Conservation (phyloP, 768 basidiomycete species). For the Ephemerocybe angulata region DNA sequence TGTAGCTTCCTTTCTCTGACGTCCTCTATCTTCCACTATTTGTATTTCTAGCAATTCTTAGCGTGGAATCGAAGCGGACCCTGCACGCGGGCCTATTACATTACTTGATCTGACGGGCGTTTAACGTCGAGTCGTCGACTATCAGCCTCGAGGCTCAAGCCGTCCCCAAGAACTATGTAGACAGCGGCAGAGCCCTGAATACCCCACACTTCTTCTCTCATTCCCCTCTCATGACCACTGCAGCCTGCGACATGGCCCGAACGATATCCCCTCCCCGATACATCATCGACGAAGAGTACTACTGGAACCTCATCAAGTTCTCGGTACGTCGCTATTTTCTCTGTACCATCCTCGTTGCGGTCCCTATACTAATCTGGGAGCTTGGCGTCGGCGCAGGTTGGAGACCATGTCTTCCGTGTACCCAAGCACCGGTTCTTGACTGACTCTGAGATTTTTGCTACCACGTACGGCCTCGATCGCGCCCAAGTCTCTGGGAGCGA, state of each 20-base stretch:
- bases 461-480: not conserved
- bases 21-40: too few species aligned
- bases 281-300: not conserved
- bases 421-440: slow-evolving; percentile 1
- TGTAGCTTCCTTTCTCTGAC: too few species aligned
- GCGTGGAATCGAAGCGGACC: too few species aligned
- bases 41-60: too few species aligned
- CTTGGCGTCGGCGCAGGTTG: not conserved
- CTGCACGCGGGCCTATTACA: too few species aligned
- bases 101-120: too few species aligned
- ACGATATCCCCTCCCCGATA: not conserved
- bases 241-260: not conserved
- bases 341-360: not conserved
- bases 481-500: not conserved
- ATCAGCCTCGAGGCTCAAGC: too few species aligned
- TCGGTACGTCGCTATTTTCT: not conserved
- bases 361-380: not conserved
- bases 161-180: too few species aligned
- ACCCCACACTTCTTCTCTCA: too few species aligned
- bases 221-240: not conserved
- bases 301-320: not conserved
- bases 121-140: too few species aligned
- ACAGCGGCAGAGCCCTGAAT: too few species aligned
- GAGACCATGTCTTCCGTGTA: slow-evolving; percentile 1
- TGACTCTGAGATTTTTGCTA: not conserved